phyloP scores from a whole-genome alignment of 2,329 filamentous ascomycete genomes.

The Sclerotinia trifoliorum region DNA sequence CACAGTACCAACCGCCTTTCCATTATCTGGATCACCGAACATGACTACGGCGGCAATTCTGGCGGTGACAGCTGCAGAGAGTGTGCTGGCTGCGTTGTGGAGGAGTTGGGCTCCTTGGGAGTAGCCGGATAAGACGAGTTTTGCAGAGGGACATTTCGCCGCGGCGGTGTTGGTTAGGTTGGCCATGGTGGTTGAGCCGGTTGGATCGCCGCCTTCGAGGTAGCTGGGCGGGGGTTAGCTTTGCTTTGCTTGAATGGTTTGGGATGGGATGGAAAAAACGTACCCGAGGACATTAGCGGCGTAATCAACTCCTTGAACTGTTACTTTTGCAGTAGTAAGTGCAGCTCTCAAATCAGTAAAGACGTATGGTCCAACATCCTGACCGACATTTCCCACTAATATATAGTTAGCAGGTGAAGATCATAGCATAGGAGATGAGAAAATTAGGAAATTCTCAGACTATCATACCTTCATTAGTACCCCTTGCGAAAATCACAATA shows the following conservation, averaged over 20 bases:
- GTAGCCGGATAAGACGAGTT: conserved; percentile 45
- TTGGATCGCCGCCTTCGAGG: conserved; percentile 3
- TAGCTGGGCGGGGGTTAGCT: conserved; percentile 5
- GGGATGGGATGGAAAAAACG: conserved; percentile 22
- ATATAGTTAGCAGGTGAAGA: neutral
- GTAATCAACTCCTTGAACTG: conserved; percentile 39
- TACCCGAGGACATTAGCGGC: conserved; percentile 38
- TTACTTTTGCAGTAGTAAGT: conserved; percentile 30
- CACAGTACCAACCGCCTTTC: conserved; percentile 6
- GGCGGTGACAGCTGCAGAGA: conserved; percentile 35
- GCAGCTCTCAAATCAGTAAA: conserved; percentile 34
- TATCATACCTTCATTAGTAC: conserved; percentile 44
- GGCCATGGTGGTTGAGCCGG: conserved; percentile 27
- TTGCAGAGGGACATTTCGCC: conserved; percentile 42
- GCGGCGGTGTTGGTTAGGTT: conserved; percentile 39
- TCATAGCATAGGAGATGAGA: neutral
- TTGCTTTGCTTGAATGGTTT: neutral
- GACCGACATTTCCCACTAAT: conserved; percentile 45
- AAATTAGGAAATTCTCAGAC: too few relatives aligned
- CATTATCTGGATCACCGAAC: conserved; percentile 45
- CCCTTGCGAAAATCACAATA: conserved; percentile 48
- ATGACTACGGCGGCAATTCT: conserved; percentile 44
- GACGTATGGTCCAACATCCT: conserved; percentile 39
- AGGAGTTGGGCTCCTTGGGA: conserved; percentile 47
- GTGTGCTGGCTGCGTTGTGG: conserved; percentile 42